A percentile compares a stretch with the other conserved stretches of the same genome.
Evolutionary conservation across 805 yeast genomes (phyloP).

Genomic region (Kuraishia ogatae): DNA sequence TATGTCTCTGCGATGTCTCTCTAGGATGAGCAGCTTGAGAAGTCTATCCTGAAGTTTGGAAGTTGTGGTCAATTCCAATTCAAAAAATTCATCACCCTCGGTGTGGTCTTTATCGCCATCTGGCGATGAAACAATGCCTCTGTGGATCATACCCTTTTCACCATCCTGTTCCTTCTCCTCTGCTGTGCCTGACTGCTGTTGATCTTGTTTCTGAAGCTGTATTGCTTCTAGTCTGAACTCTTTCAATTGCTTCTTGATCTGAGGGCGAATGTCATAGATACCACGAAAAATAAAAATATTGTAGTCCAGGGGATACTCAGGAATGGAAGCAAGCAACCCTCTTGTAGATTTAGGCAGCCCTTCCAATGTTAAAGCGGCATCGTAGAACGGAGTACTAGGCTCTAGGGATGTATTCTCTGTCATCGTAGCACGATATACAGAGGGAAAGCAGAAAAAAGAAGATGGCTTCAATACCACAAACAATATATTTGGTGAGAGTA

Average conservation of each 20-base stretch:
- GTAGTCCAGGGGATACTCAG: conserved; percentile 28
- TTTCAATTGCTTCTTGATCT: conserved; percentile 12
- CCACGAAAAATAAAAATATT: conserved; percentile 27
- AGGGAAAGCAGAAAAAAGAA: not conserved
- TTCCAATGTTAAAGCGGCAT: not conserved
- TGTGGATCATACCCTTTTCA: not conserved
- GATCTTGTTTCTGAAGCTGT: not conserved
- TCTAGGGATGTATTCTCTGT: not conserved
- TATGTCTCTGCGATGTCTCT: conserved; percentile 24
- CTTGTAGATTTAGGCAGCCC: not conserved
- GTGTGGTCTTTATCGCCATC: not conserved
- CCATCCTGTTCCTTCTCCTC: not conserved
- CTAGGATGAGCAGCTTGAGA: conserved; percentile 21
- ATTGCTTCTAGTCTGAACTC: conserved; percentile 14
- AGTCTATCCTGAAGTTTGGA: conserved; percentile 24
- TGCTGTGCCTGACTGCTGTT: not conserved
- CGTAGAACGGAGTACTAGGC: conserved; percentile 1
- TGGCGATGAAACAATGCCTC: not conserved
- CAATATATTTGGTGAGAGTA: too few relatives aligned
- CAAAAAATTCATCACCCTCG: not conserved
- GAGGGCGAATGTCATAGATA: conserved; percentile 14
- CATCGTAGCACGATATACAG: not conserved
- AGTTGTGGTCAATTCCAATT: conserved; percentile 19
- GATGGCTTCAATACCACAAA: too few relatives aligned
- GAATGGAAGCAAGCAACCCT: conserved; percentile 13